Percentiles rank a stretch among this genome's conserved stretches.
These are phyloP conservation scores for Piloderma croceum DNA, from an alignment of 768 basidiomycete genomes.

Conservation along the genomic window DNA sequence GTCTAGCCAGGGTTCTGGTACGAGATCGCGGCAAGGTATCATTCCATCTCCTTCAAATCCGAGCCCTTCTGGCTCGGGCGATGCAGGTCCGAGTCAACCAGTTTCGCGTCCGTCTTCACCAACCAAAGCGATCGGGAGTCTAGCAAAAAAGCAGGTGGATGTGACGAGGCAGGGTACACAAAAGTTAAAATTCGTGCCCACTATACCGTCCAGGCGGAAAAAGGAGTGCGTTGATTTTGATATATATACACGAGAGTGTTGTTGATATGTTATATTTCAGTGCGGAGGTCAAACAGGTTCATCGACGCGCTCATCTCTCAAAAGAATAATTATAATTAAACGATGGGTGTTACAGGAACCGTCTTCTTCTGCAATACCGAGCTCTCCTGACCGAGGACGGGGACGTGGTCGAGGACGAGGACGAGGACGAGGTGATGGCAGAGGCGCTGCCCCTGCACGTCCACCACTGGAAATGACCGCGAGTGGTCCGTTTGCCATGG, in stretches of 20 bases:
- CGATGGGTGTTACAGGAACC: too few relatives aligned
- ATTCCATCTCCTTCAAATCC: neutral
- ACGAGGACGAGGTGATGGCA: conserved; percentile 48
- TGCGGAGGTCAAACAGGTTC: conserved; percentile 64
- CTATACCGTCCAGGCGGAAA: conserved; percentile 67
- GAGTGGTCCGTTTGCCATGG: conserved; percentile 85
- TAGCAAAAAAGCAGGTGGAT: conserved; percentile 66
- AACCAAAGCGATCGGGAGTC: conserved; percentile 68
- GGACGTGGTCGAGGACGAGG: conserved; percentile 45
- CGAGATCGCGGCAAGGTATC: neutral
- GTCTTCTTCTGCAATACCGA: conserved; percentile 26
- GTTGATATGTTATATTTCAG: conserved; percentile 13
- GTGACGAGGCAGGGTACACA: conserved; percentile 69
- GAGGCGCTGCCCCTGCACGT: conserved; percentile 41
- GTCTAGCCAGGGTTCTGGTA: neutral
- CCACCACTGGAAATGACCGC: conserved; percentile 71
- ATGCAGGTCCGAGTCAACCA: neutral
- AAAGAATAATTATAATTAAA: too few relatives aligned
- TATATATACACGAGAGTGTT: conserved; percentile 1
- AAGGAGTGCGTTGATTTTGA: conserved; percentile 58
- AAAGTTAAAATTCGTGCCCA: conserved; percentile 78
- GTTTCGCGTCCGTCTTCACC: conserved; percentile 11
- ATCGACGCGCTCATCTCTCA: too few relatives aligned
- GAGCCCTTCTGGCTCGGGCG: neutral
- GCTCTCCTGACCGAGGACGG: conserved; percentile 40